These are phyloP conservation scores for Alnus rubra DNA, from an alignment of 306 rosid genomes.

Conservation along the genomic window DNA sequence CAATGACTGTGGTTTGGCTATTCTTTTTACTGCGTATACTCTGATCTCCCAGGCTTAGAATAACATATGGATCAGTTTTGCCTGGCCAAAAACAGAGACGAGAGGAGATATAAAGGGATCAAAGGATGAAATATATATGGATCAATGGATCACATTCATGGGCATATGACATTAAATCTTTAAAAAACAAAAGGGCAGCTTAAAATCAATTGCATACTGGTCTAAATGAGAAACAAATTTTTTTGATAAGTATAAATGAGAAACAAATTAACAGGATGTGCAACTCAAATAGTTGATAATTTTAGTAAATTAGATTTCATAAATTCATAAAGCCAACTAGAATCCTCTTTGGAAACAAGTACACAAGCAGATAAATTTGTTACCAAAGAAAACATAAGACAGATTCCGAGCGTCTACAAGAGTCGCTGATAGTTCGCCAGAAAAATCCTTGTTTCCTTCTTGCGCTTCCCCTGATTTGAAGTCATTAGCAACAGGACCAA, in stretches of 20 bases:
- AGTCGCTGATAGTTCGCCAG: conserved; percentile 93
- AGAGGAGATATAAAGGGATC: neutral
- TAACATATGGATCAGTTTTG: conserved; percentile 94
- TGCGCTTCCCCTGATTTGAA: conserved; percentile 80
- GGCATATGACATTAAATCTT: neutral
- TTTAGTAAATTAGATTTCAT: conserved; percentile 11
- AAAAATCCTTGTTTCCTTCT: conserved; percentile 91
- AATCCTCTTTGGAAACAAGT: conserved; percentile 16
- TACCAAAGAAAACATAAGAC: conserved; percentile 82
- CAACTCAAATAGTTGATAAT: neutral
- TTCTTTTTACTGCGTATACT: conserved; percentile 88
- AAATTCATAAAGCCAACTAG: neutral
- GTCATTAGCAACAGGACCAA: conserved; percentile 71
- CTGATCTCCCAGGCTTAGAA: conserved; percentile 83
- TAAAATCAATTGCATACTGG: neutral
- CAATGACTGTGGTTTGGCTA: conserved; percentile 95
- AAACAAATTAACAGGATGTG: neutral
- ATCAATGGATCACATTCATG: conserved; percentile 5
- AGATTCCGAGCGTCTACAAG: conserved; percentile 95
- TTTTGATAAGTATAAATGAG: no score
- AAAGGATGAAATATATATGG: neutral
- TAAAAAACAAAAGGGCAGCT: neutral
- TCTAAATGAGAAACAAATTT: neutral
- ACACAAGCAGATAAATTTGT: conserved; percentile 28
- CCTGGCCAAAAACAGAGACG: conserved; percentile 46